Percentiles rank a stretch among this genome's conserved stretches.
Evolutionary conservation across 108 stramenopile genomes (phyloP).

Genomic region (Conticribra guillardii): DNA sequence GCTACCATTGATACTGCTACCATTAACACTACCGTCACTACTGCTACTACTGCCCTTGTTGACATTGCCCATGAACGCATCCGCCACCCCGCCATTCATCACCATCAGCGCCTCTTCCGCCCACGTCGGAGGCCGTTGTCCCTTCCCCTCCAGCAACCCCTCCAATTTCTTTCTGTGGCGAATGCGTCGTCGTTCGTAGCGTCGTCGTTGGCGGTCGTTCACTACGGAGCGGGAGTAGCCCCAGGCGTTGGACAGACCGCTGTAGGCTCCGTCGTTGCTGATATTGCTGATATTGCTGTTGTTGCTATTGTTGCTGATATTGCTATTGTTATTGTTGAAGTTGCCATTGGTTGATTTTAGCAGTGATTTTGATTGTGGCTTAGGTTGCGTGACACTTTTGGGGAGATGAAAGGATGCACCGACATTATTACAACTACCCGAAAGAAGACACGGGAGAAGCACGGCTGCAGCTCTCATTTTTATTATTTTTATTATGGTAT

Average conservation of each 20-base stretch:
- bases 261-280: slow-evolving; percentile 21
- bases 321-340: neutral
- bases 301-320: neutral
- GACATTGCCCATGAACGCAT: slow-evolving; percentile 30
- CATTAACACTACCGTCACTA: neutral
- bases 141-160: neutral
- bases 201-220: slow-evolving; percentile 32
- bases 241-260: slow-evolving; percentile 31
- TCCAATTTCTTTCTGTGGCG: slow-evolving; percentile 31
- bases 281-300: slow-evolving; percentile 5
- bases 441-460: too few relatives aligned
- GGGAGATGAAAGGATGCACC: too few relatives aligned
- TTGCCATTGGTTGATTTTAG: neutral
- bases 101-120: neutral
- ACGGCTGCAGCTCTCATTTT: too few relatives aligned
- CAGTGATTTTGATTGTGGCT: too few relatives aligned
- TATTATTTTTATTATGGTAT: too few relatives aligned
- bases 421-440: too few relatives aligned
- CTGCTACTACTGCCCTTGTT: slow-evolving; percentile 4
- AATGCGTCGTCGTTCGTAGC: slow-evolving; percentile 40
- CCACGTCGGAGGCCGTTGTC: neutral
- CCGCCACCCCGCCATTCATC: slow-evolving; percentile 7
- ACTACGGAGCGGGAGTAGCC: slow-evolving; percentile 39
- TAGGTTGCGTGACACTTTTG: too few relatives aligned
- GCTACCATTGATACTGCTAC: neutral